Conservation (phyloP, 1,284 basidiomycete species). For the Xerocomus amazonicus region DNA sequence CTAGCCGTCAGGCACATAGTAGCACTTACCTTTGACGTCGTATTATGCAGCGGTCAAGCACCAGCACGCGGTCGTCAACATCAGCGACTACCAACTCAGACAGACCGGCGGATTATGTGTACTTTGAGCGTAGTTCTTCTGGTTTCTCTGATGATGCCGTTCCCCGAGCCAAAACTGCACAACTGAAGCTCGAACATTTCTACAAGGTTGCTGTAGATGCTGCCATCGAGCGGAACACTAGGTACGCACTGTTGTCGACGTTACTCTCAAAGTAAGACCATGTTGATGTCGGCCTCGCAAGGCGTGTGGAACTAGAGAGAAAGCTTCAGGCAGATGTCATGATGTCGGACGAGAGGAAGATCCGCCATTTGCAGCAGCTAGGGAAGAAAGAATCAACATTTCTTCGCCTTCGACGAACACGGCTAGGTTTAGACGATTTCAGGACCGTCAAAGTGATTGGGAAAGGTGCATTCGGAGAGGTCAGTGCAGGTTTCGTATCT, state of each 20-base stretch:
- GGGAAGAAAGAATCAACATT: slow-evolving; percentile 85
- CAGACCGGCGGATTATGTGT: slow-evolving; percentile 65
- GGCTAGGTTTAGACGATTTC: slow-evolving; percentile 86
- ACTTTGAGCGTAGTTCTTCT: slow-evolving; percentile 73
- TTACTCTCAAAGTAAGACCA: neutral
- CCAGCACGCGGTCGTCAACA: slow-evolving; percentile 29
- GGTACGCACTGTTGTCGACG: slow-evolving; percentile 44
- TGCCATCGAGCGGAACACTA: slow-evolving; percentile 83
- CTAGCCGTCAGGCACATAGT: slow-evolving; percentile 1
- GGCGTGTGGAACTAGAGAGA: slow-evolving; percentile 83
- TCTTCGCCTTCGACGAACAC: slow-evolving; percentile 74
- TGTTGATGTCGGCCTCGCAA: slow-evolving; percentile 31
- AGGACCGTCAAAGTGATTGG: slow-evolving; percentile 93
- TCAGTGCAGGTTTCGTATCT: slow-evolving; percentile 28
- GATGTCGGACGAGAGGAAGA: slow-evolving; percentile 74
- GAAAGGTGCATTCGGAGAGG: slow-evolving; percentile 93
- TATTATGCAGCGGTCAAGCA: slow-evolving; percentile 32
- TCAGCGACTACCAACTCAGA: slow-evolving; percentile 20
- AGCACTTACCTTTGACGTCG: neutral
- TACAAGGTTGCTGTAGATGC: slow-evolving; percentile 92
- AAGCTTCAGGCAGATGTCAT: slow-evolving; percentile 61
- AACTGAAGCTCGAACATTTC: slow-evolving; percentile 87
- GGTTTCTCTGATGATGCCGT: slow-evolving; percentile 73
- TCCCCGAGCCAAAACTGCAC: slow-evolving; percentile 82
- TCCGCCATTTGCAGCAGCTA: slow-evolving; percentile 74